These are phyloP conservation scores for Termitomyces sp. DNA, from an alignment of 768 basidiomycete genomes.

Conservation along the genomic window DNA sequence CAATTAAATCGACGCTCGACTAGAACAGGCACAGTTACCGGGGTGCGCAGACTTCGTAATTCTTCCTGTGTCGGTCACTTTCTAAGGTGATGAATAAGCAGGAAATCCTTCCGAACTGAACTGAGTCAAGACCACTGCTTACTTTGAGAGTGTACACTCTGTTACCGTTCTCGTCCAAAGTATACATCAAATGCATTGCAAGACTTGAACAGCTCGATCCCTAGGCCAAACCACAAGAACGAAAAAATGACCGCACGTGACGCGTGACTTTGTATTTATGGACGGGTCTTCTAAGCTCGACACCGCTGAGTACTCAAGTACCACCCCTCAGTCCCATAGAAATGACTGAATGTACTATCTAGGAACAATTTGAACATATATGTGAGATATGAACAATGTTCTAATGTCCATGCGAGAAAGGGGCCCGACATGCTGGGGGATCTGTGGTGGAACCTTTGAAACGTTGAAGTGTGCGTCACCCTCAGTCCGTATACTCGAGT, in stretches of 20 bases:
- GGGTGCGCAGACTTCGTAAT: constrained; percentile 96
- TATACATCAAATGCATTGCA: constrained; percentile 98
- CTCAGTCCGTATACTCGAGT: no score
- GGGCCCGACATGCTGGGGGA: no score
- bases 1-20: constrained; percentile 1
- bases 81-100: constrained; percentile 41
- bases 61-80: constrained; percentile 74
- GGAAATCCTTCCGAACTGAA: background rate
- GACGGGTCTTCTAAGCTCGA: no score
- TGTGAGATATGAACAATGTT: no score
- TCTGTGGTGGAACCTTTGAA: no score
- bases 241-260: constrained; percentile 9
- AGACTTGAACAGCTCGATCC: constrained; percentile 1
- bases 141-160: constrained; percentile 94
- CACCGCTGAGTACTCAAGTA: no score
- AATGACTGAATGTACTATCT: no score
- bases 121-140: constrained; percentile 11
- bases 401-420: no score
- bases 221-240: background rate
- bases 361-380: no score
- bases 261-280: no score
- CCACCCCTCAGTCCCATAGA: no score
- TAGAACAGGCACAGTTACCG: constrained; percentile 43
- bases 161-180: constrained; percentile 66
- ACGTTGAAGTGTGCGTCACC: no score